Evolutionary conservation across 768 basidiomycete species (phyloP).

Genomic region (Artomyces pyxidatus): DNA sequence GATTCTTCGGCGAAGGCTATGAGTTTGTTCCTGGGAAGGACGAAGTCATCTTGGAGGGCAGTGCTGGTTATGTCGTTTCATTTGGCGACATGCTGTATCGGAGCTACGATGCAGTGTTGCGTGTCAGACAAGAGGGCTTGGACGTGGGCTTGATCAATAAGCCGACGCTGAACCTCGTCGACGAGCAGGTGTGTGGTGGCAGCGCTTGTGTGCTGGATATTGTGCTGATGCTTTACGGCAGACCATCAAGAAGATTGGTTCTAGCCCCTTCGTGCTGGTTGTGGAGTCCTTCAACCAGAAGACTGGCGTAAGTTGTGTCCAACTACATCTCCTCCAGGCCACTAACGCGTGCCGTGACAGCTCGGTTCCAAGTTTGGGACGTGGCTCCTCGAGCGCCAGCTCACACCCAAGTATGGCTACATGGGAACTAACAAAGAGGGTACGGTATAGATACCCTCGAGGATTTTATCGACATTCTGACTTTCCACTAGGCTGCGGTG

Average conservation of each 20-base stretch:
- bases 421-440: conserved; percentile 72
- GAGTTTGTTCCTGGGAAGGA: conserved; percentile 81
- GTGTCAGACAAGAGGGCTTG: conserved; percentile 60
- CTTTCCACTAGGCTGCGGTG: conserved; percentile 45
- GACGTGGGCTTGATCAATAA: conserved; percentile 87
- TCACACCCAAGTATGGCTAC: conserved; percentile 76
- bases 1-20: conserved; percentile 63
- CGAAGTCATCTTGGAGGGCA: conserved; percentile 72
- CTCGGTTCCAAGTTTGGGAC: conserved; percentile 82
- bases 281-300: conserved; percentile 85
- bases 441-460: conserved; percentile 2
- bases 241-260: conserved; percentile 63
- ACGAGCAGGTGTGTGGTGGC: conserved; percentile 51
- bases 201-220: neutral
- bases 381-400: conserved; percentile 75
- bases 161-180: conserved; percentile 72
- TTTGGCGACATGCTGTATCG: conserved; percentile 87
- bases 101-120: conserved; percentile 74
- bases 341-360: conserved; percentile 17
- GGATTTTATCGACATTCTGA: conserved; percentile 1
- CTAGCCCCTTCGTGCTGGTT: conserved; percentile 71
- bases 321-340: neutral
- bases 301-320: conserved; percentile 48
- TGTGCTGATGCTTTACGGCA: conserved; percentile 16
- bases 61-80: conserved; percentile 73